Base-by-base conservation (phyloP, 208 protist genomes). In the Acanthamoeba healyi region DNA sequence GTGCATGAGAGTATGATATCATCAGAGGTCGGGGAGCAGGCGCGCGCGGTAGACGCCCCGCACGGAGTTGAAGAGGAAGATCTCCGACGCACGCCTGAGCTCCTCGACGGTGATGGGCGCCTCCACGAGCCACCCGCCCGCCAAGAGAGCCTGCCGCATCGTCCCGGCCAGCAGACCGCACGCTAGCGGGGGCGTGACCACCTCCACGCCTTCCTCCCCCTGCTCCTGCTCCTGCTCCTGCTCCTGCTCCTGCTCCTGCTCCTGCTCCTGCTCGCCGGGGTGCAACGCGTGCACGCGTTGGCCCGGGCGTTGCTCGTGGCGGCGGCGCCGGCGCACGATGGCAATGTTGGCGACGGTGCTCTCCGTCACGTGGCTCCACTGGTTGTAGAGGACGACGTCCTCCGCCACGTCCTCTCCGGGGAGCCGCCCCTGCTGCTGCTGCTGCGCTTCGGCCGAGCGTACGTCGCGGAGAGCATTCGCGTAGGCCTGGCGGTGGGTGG, bases 341-440 rank as follows among this genome's bases (percentile, higher is more conserved):
- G 81, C 81, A 0, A 89, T 51, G 81, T 89, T 89, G 34, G 81
- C 81, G n/a, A 89, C 63, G n/a, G 46, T 65, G n/a, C 40, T 89
- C 81, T 89, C 81, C 19, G 81, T 89, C 10, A 89, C 51, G 9
- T 89, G 34, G 32, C 81, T 42, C 14, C 19, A 44, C 32, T 89
- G 46, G 51, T 89, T 89, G 44, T 89, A 89, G 32, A 89, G 81
- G 17, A 89, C 36, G 24, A 89, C 81, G 38, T 89, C 81, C 17
- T 89, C 81, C 19, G 42, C 42, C 17, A 32, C 36, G 17, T 51
- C 36, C 17, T 24, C 10, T 9, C 12, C 42, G 10, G 12, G 12
- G 10, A 10, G 24, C 14, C 51, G n/a, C 34, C 17, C 26, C 17
- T 9, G 26, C 63, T 10, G 63, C 63, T 15, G 63, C 56, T 24